Percentiles rank a stretch among this genome's conserved stretches.
Conservation (phyloP, 2,329 filamentous ascomycete genomes). For the Xylaria sp. region DNA sequence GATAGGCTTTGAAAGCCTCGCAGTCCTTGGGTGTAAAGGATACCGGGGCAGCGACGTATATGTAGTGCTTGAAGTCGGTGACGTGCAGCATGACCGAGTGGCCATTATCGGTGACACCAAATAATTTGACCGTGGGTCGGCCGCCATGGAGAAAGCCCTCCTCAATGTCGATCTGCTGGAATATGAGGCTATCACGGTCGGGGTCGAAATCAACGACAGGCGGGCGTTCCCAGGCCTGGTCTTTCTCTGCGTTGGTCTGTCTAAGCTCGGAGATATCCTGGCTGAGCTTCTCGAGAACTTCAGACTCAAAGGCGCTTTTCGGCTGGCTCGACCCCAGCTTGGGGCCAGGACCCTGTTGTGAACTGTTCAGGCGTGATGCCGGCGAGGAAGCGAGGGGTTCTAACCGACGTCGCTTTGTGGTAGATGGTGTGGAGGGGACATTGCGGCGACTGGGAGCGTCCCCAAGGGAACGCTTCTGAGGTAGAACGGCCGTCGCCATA, state of each 20-base stretch:
- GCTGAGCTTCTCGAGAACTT: slow-evolving; percentile 94
- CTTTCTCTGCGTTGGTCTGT: slow-evolving; percentile 87
- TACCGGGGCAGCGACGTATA: slow-evolving; percentile 89
- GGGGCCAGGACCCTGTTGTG: slow-evolving; percentile 69
- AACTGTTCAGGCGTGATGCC: slow-evolving; percentile 67
- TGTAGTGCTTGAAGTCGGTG: slow-evolving; percentile 94
- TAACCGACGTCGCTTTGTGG: slow-evolving; percentile 85
- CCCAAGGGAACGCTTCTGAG: slow-evolving; percentile 78
- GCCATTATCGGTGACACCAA: slow-evolving; percentile 85
- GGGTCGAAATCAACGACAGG: slow-evolving; percentile 64
- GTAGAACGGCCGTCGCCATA: slow-evolving; percentile 64
- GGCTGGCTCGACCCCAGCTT: slow-evolving; percentile 78
- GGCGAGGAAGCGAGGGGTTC: slow-evolving; percentile 69
- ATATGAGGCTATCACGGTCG: slow-evolving; percentile 76
- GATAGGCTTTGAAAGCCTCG: slow-evolving; percentile 77
- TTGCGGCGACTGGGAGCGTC: slow-evolving; percentile 74
- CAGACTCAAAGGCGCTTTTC: slow-evolving; percentile 92
- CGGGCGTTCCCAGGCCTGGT: slow-evolving; percentile 86
- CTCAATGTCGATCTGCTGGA: slow-evolving; percentile 95
- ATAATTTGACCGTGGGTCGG: slow-evolving; percentile 83
- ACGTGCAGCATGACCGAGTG: slow-evolving; percentile 96
- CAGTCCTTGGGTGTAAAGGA: slow-evolving; percentile 84
- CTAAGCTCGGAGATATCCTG: slow-evolving; percentile 91
- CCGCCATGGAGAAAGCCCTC: slow-evolving; percentile 85
- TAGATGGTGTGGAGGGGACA: slow-evolving; percentile 63